phyloP scores from a whole-genome alignment of 2,329 filamentous ascomycete species.

The Fusarium phyllophilum region DNA sequence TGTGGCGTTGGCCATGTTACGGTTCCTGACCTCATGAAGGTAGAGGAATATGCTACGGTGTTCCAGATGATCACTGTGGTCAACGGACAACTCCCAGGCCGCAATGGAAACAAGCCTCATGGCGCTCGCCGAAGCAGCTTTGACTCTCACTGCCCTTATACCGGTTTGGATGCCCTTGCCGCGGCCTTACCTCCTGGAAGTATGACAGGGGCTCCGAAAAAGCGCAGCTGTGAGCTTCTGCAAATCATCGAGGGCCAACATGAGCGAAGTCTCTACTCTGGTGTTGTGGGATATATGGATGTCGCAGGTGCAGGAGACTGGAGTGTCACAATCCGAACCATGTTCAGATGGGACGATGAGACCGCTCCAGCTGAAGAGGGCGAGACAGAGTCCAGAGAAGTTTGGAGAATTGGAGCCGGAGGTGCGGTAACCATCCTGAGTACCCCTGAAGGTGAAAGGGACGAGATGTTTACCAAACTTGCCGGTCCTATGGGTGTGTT shows the following conservation, averaged over 20 bases:
- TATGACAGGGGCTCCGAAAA: conserved; percentile 98
- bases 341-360: conserved; percentile 78
- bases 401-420: conserved; percentile 88
- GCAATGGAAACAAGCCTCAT: conserved; percentile 21
- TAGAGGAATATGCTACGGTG: conserved; percentile 91
- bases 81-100: conserved; percentile 69
- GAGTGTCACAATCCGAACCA: conserved; percentile 88
- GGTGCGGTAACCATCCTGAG: conserved; percentile 90
- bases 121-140: conserved; percentile 10
- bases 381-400: conserved; percentile 56
- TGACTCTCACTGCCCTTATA: conserved; percentile 48
- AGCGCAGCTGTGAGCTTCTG: conserved; percentile 87
- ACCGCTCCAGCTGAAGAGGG: conserved; percentile 43
- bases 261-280: conserved; percentile 83
- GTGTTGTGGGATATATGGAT: conserved; percentile 90
- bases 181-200: conserved; percentile 86
- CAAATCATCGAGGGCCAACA: conserved; percentile 69
- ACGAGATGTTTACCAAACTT: conserved; percentile 88
- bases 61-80: conserved; percentile 93
- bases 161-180: conserved; percentile 80
- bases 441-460: conserved; percentile 80
- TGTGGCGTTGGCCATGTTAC: conserved; percentile 77
- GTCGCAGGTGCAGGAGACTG: conserved; percentile 87
- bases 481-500: conserved; percentile 66
- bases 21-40: conserved; percentile 81